Evolutionary conservation across 2,329 filamentous ascomycete genomes (phyloP).

Genomic region (Colletotrichum limetticola): DNA sequence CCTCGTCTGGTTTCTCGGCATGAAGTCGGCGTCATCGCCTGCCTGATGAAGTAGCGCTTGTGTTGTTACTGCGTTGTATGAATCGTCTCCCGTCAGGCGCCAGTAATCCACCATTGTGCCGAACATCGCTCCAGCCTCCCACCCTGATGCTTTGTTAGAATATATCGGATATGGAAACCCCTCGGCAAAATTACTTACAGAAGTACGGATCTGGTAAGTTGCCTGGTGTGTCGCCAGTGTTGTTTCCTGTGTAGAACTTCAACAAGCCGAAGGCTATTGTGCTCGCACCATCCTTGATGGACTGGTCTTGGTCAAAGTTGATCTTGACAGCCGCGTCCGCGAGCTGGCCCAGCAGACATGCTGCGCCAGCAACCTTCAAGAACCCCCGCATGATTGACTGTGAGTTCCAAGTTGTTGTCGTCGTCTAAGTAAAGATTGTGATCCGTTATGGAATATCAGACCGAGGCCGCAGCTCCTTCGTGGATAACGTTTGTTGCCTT

Average conservation of each 20-base stretch:
- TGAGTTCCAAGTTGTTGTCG: background rate
- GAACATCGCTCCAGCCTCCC: constrained; percentile 80
- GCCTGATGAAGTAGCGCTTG: constrained; percentile 71
- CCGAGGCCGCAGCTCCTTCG: background rate
- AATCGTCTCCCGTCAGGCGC: constrained; percentile 73
- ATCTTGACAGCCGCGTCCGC: constrained; percentile 16
- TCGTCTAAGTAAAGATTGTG: background rate
- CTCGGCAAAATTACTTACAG: constrained; percentile 61
- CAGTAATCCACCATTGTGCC: constrained; percentile 79
- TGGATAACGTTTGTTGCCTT: background rate
- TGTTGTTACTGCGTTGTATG: constrained; percentile 69
- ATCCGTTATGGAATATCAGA: background rate
- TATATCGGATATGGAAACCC: constrained; percentile 57
- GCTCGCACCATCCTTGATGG: constrained; percentile 51
- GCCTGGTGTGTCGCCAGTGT: constrained; percentile 67
- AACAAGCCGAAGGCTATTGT: constrained; percentile 51
- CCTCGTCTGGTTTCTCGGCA: constrained; percentile 73
- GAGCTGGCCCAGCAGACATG: constrained; percentile 26
- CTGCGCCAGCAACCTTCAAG: constrained; percentile 23
- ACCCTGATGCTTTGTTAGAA: constrained; percentile 64
- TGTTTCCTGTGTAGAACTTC: constrained; percentile 62
- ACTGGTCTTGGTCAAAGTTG: constrained; percentile 29
- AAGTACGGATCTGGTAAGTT: constrained; percentile 72
- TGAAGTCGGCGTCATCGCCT: constrained; percentile 69
- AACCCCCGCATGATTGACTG: constrained; percentile 14